Base-by-base conservation (phyloP, 1,139 yeast genomes). In the Lodderomyces margitis region DNA sequence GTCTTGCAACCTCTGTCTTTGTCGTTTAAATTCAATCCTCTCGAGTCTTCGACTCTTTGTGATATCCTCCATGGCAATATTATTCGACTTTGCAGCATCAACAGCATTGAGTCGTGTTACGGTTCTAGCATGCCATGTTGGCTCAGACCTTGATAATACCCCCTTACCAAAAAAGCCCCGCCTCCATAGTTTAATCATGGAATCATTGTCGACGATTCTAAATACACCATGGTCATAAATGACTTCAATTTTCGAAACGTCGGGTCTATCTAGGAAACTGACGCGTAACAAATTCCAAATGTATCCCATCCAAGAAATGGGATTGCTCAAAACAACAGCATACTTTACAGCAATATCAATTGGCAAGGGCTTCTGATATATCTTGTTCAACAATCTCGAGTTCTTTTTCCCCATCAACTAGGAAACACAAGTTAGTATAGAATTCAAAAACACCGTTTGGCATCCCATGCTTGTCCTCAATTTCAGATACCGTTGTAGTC, bases 401-500 rank as follows among this genome's bases (percentile, higher is more conserved):
- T 45, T 46, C 37, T 48, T 45, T 48, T 56, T 51, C 37, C 51
- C 61, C 56, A 52, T 50, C 27, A 40, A 42, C 21, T 14, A 17
- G 16, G n/a, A 27, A 15, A 36, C 21, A 35, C 10, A 35, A 16
- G 33, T 53, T 52, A 54, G 56, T 49, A 52, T 27, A 5, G 17
- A 5, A 4, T 16, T 5, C 4, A 30, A 5, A 30, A 7, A 12
- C 20, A 34, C 17, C 34, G 25, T 14, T 28, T 14, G 10, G 8
- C 21, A 27, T 27, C 16, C 30, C 15, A 4, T 27, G 7, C 17
- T 32, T 34, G 34, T 23, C 36, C 35, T 28, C 32, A 19, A 15
- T 25, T n/a, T 89, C 98, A 89, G 98, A 89, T 89, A 89, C 98
- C 98, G 98, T 89, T 89, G 97, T 89, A 89, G 98, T 91, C 97